Evolutionary conservation across 768 basidiomycete species (phyloP), one percentile per base, ranked within the genome.

Genomic region (Collybia nuda): DNA sequence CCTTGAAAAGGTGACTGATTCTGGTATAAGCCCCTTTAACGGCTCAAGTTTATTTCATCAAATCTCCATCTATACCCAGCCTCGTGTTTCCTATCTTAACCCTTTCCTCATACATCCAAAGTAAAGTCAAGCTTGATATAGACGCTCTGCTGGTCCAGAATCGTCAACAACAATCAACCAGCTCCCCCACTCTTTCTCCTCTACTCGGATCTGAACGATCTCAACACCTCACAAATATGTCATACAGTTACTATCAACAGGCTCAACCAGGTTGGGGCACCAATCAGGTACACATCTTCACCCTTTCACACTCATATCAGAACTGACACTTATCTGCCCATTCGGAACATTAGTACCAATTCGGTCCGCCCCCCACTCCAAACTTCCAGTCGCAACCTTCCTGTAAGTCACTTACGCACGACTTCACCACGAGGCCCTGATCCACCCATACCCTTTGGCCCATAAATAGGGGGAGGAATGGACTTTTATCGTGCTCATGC

Each of bases 401-500:
- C 52, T 82, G 85, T 84, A 54, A 60, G 77, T 72, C 21, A 43
- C 48, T 32, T 47, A 50, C 50, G 51, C 54, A 52, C 41, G 51
- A 41, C 15, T 42, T 35, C 40, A 46, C 58, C 57, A 61, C 49
- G 51, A 55, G 55, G 48, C 56, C 28, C 50, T 57, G 44, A 59
- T 46, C 37, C 48, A 44, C 46, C 47, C 47, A 26, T 26, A 21
- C 48, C 35, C 40, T 45, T 47, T 50, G 44, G 28, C 18, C 40
- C 60, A 48, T 52, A 62, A 44, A 57, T 60, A 86, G 85, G 85
- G 84, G 70, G 75, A 44, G 85, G 84, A 14, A 62, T 67, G 56
- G 84, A 88, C 59, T 86, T 73, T 57, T 86, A 81, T 63, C 76
- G 78, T 47, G 85, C 85, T 23, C 82, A 85, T 62, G 82, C 82